Base-by-base conservation (phyloP, 2,329 filamentous ascomycete species). In the Metarhizium brunneum region DNA sequence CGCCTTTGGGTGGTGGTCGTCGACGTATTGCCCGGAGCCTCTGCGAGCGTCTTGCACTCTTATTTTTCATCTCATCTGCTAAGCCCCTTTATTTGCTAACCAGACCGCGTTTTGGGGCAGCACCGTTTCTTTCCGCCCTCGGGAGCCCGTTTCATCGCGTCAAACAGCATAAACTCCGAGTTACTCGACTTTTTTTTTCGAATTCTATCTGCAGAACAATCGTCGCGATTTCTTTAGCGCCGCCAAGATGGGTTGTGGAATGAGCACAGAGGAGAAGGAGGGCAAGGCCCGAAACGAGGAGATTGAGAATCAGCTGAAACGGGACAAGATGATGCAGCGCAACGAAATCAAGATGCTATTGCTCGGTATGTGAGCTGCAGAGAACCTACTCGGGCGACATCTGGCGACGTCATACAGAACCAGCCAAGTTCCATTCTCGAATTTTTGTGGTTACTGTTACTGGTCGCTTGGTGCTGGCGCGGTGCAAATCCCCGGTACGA, bases 261-360 rank as follows among this genome's bases (percentile, higher is more conserved):
- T 96, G 90, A 97, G 92, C 75, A 96, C 94, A 71, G 94, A 97
- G 81, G 94, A 97, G 79, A 96, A 96, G 87, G 94, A 97, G 91
- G 92, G 94, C 78, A 97, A 96, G 89, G 90, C 91, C 81, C 87
- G 94, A 67, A 97, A 99, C 73, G 94, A 99, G 83, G 92, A 97
- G 85, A 99, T 99, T 70, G 94, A 99, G 78, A 97, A 96, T 74
- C 92, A 97, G 81, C 81, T 97, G 71, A 97, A 96, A 84, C 84
- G 90, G 73, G 94, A 99, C 72, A 95, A 95, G 78, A 89, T 97
- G 89, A 88, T 95, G 81, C 92, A 96, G 79, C 87, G 92, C 68
- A 99, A 99, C 67, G 94, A 99, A 78, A 99, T 99, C 80, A 99
- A 99, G 84, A 97, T 99, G 94, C 81, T 99, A 67, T 83, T 99